phyloP scores from a whole-genome alignment of 192 early-diverging fungal species.

The Umbelopsis vinacea region DNA sequence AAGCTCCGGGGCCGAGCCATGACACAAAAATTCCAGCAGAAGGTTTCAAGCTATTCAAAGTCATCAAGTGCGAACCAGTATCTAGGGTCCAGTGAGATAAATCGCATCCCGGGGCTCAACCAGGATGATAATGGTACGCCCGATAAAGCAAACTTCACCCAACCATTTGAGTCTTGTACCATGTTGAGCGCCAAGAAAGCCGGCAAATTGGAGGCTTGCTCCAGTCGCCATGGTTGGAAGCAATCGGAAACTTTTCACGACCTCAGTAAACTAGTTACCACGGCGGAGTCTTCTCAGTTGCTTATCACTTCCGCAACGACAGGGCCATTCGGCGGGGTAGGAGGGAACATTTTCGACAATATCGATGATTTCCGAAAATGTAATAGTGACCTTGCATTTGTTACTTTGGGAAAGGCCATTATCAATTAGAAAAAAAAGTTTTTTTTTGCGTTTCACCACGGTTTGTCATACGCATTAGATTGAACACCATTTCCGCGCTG shows the following conservation, averaged over 20 bases:
- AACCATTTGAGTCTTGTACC: neutral
- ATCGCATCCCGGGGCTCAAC: neutral
- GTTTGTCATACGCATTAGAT: slow-evolving; percentile 1
- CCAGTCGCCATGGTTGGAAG: neutral
- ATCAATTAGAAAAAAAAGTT: neutral
- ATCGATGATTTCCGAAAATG: slow-evolving; percentile 15
- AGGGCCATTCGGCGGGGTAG: neutral
- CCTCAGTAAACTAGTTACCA: neutral
- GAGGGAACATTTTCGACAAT: slow-evolving; percentile 14
- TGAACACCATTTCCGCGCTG: too few species aligned
- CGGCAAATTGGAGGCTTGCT: slow-evolving; percentile 7
- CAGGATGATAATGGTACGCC: neutral
- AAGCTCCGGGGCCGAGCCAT: slow-evolving; percentile 48
- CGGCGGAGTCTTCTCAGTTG: neutral
- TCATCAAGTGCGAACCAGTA: neutral
- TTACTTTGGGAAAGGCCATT: slow-evolving; percentile 11
- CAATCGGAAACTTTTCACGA: slow-evolving; percentile 6
- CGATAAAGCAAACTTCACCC: neutral
- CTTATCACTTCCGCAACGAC: neutral
- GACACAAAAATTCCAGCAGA: neutral
- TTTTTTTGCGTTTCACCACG: neutral
- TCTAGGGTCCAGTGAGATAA: neutral
- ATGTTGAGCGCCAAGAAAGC: neutral
- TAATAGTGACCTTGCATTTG: slow-evolving; percentile 19
- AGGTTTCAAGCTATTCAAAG: neutral